Percentiles rank a stretch among this genome's conserved stretches.
Conservation (phyloP, 192 early-diverging fungal species). For the Coemansia sp. region DNA sequence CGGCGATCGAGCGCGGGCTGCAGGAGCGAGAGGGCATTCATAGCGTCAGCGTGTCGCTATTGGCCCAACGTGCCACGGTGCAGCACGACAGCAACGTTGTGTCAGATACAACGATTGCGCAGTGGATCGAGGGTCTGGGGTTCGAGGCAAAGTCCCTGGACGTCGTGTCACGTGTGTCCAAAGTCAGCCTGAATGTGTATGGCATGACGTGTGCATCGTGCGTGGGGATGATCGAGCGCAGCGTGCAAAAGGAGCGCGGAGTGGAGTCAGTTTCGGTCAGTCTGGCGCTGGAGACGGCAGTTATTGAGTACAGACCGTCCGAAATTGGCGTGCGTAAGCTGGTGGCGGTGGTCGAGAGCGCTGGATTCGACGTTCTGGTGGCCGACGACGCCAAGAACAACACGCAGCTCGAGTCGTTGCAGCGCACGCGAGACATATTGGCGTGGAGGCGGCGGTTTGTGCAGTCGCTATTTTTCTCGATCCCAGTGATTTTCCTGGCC, state of each 20-base stretch:
- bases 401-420: constrained; percentile 81
- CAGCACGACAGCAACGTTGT: constrained; percentile 58
- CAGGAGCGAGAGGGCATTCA: constrained; percentile 60
- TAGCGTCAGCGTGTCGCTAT: constrained; percentile 77
- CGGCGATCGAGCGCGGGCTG: constrained; percentile 75
- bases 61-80: constrained; percentile 79
- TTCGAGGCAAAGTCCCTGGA: constrained; percentile 67
- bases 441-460: constrained; percentile 74
- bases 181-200: constrained; percentile 76
- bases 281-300: constrained; percentile 72
- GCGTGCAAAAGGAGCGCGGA: constrained; percentile 29
- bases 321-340: constrained; percentile 73
- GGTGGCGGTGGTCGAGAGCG: constrained; percentile 73
- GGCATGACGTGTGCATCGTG: constrained; percentile 92
- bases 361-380: constrained; percentile 79
- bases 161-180: constrained; percentile 44
- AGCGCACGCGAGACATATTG: constrained; percentile 80
- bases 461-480: constrained; percentile 65
- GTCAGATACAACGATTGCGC: constrained; percentile 56
- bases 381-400: constrained; percentile 64
- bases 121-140: constrained; percentile 69
- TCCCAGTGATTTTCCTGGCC: constrained; percentile 77
- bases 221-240: constrained; percentile 74
- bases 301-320: constrained; percentile 66
- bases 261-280: constrained; percentile 70